Percentiles rank a stretch among this genome's conserved stretches.
These are phyloP conservation scores for Torulaspora pretoriensis DNA, from an alignment of 1,139 yeast genomes.

Conservation along the genomic window DNA sequence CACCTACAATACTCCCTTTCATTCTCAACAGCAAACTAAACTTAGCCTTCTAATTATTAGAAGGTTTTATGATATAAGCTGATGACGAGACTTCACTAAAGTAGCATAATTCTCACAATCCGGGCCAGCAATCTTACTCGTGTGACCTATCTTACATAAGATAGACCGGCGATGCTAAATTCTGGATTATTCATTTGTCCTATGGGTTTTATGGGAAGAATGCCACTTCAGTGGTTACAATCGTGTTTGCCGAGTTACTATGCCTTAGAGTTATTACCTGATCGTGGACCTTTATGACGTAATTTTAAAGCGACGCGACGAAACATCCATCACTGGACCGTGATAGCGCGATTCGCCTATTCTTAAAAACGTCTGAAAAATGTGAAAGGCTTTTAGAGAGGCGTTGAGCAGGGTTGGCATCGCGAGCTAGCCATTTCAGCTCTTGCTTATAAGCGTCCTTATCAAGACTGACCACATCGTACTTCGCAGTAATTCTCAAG, in stretches of 20 bases:
- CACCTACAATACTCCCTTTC: too few relatives aligned
- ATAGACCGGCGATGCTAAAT: too few relatives aligned
- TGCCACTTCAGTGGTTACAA: too few relatives aligned
- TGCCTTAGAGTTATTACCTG: background rate
- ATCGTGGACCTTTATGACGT: background rate
- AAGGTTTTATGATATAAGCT: too few relatives aligned
- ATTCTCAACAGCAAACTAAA: too few relatives aligned
- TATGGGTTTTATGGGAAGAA: too few relatives aligned
- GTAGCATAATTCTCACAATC: too few relatives aligned
- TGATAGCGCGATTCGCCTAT: background rate
- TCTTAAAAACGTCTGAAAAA: background rate
- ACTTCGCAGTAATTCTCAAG: conserved; percentile 1
- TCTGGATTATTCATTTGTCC: too few relatives aligned
- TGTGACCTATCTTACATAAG: too few relatives aligned
- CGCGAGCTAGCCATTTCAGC: conserved; percentile 7
- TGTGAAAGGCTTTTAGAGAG: background rate
- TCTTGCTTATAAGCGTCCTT: conserved; percentile 5
- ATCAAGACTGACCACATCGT: background rate
- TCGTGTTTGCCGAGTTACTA: background rate
- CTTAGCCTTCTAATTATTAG: too few relatives aligned
- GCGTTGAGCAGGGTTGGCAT: conserved; percentile 4
- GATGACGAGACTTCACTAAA: too few relatives aligned
- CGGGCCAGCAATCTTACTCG: too few relatives aligned
- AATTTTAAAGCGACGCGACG: background rate
- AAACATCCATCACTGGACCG: conserved; percentile 7